Base-by-base conservation (phyloP, 2,329 filamentous ascomycete species). In the Lasiodiplodia citricola region DNA sequence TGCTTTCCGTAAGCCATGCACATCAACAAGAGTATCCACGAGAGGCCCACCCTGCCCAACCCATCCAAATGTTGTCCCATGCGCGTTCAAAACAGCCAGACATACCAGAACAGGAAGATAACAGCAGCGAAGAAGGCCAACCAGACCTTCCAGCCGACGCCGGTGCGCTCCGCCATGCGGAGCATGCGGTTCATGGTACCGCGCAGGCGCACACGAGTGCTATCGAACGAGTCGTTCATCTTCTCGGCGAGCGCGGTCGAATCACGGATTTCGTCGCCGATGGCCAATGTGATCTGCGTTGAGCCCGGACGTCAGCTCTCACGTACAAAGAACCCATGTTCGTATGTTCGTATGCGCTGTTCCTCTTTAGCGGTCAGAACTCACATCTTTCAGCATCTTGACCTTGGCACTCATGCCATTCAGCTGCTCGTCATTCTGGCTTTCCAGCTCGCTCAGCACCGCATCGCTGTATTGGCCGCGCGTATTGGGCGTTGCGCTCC, bases 171-270 rank as follows among this genome's bases (percentile, higher is more conserved):
- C 4, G 96, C 96, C 96, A 99, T 99, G 66, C 95, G 79, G 72
- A 98, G 82, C 96, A 99, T 99, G 69, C 94, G 87, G 78, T 93
- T 97, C 96, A 99, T 98, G 21, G 96, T 98, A 66, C 95, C 94
- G 55, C 90, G 88, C 71, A 99, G 84, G 71, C 92, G 88, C 65
- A 94, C 82, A 41, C 94, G 86, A 66, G 95, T 96, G 74, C 88
- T 89, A 78, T 98, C 95, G 78, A 98, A 99, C 5, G 89, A 88
- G 76, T 97, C 93, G 80, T 98, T 98, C 91, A 99, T 97, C 82
- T 94, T 95, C 75, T 97, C 93, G 2, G 94, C 92, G 4, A 98
- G 86, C 2, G 92, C 90, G 2, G 93, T 92, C 16, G 92, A 96
- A 71, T 97, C 92, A 74, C 95, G 89, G 76, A 98, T 98, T 81